Conservation (phyloP, 148 eudicot species). For the Euryodendron excelsum region DNA sequence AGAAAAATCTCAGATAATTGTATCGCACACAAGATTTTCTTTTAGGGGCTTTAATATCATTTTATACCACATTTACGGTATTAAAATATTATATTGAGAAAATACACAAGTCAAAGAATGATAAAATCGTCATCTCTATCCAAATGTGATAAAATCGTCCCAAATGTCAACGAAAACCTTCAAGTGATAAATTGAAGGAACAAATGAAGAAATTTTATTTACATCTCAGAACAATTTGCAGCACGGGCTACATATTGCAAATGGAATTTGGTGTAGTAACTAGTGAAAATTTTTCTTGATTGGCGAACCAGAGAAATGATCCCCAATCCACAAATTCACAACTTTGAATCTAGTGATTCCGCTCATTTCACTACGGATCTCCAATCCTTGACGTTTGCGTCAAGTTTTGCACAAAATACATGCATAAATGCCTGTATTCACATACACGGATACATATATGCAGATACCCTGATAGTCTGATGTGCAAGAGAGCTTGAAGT, state of each 20-base stretch:
- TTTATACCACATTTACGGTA: neutral
- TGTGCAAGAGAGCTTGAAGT: neutral
- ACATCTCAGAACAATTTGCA: neutral
- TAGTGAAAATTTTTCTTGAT: too few relatives aligned
- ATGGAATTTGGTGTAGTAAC: too few relatives aligned
- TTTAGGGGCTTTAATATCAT: neutral
- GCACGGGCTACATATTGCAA: too few relatives aligned
- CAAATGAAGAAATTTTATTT: neutral
- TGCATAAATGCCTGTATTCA: neutral
- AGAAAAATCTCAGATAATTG: too few relatives aligned
- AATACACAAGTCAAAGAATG: neutral
- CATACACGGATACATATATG: neutral
- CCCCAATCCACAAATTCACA: conserved; percentile 1
- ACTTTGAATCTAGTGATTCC: neutral
- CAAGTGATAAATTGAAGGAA: too few relatives aligned
- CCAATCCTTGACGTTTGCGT: neutral
- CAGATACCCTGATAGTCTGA: neutral
- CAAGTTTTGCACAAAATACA: neutral
- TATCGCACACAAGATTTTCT: neutral
- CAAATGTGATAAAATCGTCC: too few relatives aligned
- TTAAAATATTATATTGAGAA: neutral
- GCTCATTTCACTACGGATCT: conserved; percentile 3
- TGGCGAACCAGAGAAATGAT: neutral
- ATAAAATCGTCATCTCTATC: neutral
- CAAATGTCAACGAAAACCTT: neutral